These are phyloP conservation scores for Teunomyces funiuensis DNA, from an alignment of 805 yeast genomes.

Conservation along the genomic window DNA sequence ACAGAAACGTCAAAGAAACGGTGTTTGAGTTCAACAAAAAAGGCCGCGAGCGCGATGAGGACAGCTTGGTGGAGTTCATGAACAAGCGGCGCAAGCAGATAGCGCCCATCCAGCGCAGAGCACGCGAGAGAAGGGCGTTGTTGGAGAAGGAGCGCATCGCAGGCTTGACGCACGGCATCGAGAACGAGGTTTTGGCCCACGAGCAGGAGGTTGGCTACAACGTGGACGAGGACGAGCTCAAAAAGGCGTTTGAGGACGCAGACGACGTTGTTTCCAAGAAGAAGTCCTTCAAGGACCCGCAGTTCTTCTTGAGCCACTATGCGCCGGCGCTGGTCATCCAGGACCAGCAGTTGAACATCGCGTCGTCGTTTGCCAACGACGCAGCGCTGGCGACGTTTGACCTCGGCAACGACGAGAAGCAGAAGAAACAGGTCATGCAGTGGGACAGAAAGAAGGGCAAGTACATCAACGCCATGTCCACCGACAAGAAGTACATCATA, in stretches of 20 bases:
- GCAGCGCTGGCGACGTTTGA: conserved; percentile 89
- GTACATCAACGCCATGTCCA: conserved; percentile 75
- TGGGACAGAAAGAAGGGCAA: conserved; percentile 96
- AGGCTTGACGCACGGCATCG: conserved; percentile 70
- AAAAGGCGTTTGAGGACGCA: conserved; percentile 52
- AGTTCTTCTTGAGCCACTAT: conserved; percentile 81
- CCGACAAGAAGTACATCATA: conserved; percentile 82
- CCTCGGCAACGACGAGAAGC: conserved; percentile 71
- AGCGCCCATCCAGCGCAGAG: conserved; percentile 82
- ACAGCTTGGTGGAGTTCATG: conserved; percentile 79
- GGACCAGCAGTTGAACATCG: conserved; percentile 67
- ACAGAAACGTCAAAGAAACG: conserved; percentile 78
- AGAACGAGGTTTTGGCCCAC: conserved; percentile 66
- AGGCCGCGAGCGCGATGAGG: conserved; percentile 50
- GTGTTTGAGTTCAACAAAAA: conserved; percentile 80
- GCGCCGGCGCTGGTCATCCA: conserved; percentile 80
- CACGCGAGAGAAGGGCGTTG: conserved; percentile 65
- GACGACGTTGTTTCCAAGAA: conserved; percentile 35
- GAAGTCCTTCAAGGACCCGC: conserved; percentile 70
- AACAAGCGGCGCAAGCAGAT: conserved; percentile 79
- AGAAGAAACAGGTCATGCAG: conserved; percentile 68
- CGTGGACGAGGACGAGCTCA: conserved; percentile 45
- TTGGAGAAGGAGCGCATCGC: conserved; percentile 72
- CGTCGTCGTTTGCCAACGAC: conserved; percentile 70
- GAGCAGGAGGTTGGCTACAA: conserved; percentile 48